Conservation (phyloP, 176 grass and related monocot genomes). For the Aegilops umbellulata region DNA sequence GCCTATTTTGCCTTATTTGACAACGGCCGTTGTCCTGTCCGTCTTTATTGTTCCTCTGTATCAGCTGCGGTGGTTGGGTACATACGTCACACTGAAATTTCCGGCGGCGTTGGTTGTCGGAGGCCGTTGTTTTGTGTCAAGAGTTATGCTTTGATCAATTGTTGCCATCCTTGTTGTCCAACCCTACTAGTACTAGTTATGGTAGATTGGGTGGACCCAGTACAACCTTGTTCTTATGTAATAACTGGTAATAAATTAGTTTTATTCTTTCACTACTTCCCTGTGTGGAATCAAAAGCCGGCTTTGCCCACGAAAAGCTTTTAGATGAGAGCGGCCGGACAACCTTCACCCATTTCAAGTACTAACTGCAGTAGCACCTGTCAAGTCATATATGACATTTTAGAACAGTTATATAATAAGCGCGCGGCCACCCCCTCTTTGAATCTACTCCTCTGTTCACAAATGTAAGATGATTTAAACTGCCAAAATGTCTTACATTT, state of each 20-base stretch:
- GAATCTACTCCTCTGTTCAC: no score
- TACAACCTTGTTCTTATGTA: not conserved
- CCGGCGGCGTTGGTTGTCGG: not conserved
- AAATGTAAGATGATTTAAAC: no score
- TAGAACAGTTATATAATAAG: not conserved
- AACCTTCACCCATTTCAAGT: not conserved
- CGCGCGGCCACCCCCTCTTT: no score
- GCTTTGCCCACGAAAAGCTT: not conserved
- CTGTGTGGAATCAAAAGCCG: not conserved
- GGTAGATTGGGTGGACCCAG: not conserved
- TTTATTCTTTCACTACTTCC: not conserved
- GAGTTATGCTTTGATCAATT: not conserved
- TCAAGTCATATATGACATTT: no score
- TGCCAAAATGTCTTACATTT: no score
- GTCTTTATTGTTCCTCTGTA: not conserved
- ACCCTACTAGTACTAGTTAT: not conserved
- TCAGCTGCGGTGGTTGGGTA: not conserved
- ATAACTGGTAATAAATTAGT: not conserved
- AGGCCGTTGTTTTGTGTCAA: not conserved
- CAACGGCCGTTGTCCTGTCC: not conserved
- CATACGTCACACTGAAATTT: not conserved
- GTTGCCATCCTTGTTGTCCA: not conserved
- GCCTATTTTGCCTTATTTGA: not conserved
- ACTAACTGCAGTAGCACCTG: not conserved
- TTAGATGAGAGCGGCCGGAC: not conserved